phyloP scores from a whole-genome alignment of 176 grass and related monocot species.

The Melocanna baccifera region DNA sequence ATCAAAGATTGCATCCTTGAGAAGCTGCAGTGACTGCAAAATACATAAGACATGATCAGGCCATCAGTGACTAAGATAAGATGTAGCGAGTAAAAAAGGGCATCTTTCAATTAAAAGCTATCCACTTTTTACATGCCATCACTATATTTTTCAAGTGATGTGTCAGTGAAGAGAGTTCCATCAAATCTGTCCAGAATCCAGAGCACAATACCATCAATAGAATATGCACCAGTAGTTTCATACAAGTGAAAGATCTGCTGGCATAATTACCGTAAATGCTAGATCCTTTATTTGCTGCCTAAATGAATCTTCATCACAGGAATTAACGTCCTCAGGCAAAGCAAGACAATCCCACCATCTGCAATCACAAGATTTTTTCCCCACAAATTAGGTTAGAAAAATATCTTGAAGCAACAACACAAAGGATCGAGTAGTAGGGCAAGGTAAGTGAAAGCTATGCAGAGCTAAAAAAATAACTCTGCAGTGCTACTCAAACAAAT shows the following conservation, averaged over 20 bases:
- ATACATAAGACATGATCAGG: not conserved
- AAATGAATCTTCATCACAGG: constrained; percentile 65
- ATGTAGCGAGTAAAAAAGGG: not conserved
- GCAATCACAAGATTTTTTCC: constrained; percentile 28
- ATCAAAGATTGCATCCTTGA: constrained; percentile 90
- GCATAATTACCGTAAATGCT: constrained; percentile 65
- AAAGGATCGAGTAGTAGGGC: not conserved
- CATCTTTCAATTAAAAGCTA: not conserved
- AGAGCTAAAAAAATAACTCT: not conserved
- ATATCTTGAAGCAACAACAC: constrained; percentile 3
- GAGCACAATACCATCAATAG: not conserved
- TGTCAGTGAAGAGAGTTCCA: not conserved
- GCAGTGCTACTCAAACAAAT: not conserved
- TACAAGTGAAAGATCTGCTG: not conserved
- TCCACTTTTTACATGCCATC: not conserved
- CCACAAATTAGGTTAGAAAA: not conserved
- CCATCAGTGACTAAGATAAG: not conserved
- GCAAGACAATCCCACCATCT: constrained; percentile 99
- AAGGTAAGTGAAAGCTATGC: not conserved
- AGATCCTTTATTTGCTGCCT: constrained; percentile 79
- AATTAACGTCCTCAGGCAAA: constrained; percentile 84
- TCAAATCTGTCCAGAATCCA: not conserved
- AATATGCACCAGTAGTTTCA: not conserved
- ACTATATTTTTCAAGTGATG: not conserved
- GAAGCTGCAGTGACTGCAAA: constrained; percentile 85